Conservation (phyloP, 108 stramenopile species). For the Skeletonema tropicum region DNA sequence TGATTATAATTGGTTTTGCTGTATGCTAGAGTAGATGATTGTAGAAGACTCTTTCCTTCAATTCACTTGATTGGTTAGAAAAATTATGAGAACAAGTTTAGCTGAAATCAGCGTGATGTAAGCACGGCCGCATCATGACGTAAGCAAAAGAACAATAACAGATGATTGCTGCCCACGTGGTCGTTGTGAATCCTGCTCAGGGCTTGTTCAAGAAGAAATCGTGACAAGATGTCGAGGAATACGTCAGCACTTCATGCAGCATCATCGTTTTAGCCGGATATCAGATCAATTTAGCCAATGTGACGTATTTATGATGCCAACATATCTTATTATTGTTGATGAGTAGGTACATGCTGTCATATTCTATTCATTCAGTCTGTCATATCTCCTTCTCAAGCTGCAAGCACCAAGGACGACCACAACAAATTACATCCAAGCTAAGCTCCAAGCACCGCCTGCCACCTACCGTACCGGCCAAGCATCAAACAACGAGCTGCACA, state of each 20-base stretch:
- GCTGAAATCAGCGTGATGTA: background rate
- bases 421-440: too few species aligned
- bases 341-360: too few species aligned
- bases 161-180: background rate
- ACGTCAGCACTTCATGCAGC: background rate
- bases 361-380: too few species aligned
- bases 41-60: background rate
- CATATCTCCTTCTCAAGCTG: too few species aligned
- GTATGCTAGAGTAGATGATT: background rate
- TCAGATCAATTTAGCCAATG: background rate
- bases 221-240: background rate
- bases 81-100: background rate
- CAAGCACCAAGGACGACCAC: too few species aligned
- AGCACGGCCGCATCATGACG: conserved; percentile 1
- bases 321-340: background rate
- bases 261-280: background rate
- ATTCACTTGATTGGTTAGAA: background rate
- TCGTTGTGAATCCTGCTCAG: background rate
- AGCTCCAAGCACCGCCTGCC: too few species aligned
- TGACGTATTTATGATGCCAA: too few species aligned
- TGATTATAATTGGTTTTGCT: background rate
- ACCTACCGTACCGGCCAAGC: too few species aligned
- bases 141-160: background rate
- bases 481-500: too few species aligned
- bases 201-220: background rate